Percentiles rank a stretch among this genome's conserved stretches.
These are phyloP conservation scores for Syncephalastrum sp. DNA, from an alignment of 371 early-diverging fungal genomes.

Conservation along the genomic window DNA sequence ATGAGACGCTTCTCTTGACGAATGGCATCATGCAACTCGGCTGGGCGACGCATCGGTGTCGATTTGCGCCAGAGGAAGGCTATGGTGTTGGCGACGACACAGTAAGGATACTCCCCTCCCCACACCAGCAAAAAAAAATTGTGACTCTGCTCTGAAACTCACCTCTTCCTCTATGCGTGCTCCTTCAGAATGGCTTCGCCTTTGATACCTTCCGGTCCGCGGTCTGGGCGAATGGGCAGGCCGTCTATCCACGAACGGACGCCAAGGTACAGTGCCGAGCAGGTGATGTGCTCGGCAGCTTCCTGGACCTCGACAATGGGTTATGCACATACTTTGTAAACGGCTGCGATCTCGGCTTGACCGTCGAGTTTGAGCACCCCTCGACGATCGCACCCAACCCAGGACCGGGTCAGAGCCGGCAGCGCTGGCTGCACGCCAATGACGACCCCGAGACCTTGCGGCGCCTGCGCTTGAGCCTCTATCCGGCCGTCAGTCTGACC, in stretches of 20 bases:
- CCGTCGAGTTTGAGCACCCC: constrained; percentile 46
- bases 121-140: too few species aligned
- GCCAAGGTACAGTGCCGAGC: constrained; percentile 32
- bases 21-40: constrained; percentile 68
- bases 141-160: neutral
- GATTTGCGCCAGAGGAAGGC: constrained; percentile 66
- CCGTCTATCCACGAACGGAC: constrained; percentile 38
- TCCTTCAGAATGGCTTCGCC: constrained; percentile 53
- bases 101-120: constrained; percentile 25
- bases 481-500: constrained; percentile 47
- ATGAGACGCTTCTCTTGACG: constrained; percentile 54
- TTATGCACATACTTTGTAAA: constrained; percentile 49
- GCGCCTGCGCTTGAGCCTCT: constrained; percentile 31
- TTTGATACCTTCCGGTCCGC: constrained; percentile 62
- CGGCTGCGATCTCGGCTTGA: constrained; percentile 37
- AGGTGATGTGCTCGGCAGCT: constrained; percentile 49
- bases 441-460: constrained; percentile 1
- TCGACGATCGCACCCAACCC: constrained; percentile 8
- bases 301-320: constrained; percentile 44
- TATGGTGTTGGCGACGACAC: constrained; percentile 63
- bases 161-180: neutral
- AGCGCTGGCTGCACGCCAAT: neutral
- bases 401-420: constrained; percentile 4
- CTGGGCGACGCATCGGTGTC: constrained; percentile 61
- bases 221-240: constrained; percentile 52